Percentiles rank a stretch among this genome's conserved stretches.
Evolutionary conservation across 164 flowering plant species (phyloP).

Genomic region (Echeveria elegans): DNA sequence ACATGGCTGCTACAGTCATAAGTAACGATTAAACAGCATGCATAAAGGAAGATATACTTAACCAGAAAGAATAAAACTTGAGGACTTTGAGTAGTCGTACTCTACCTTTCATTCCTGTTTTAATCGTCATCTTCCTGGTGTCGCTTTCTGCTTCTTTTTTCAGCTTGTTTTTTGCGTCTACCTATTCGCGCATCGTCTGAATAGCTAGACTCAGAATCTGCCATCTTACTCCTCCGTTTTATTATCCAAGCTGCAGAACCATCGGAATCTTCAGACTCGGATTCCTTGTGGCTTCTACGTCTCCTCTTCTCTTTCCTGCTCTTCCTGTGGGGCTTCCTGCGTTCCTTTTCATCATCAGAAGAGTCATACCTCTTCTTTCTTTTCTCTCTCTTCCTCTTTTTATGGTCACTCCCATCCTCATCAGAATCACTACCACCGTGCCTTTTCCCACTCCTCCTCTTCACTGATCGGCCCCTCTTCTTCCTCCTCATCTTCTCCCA

Average conservation of each 20-base stretch:
- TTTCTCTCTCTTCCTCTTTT: background rate
- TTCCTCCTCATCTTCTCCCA: background rate
- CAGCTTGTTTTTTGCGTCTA: conserved; percentile 46
- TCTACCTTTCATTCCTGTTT: background rate
- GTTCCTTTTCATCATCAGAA: background rate
- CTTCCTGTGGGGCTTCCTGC: background rate
- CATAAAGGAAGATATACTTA: too few species aligned
- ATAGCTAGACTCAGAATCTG: too few species aligned
- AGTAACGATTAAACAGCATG: too few species aligned
- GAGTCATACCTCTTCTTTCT: background rate
- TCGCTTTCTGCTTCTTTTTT: conserved; percentile 46
- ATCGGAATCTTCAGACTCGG: background rate
- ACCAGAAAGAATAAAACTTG: too few species aligned
- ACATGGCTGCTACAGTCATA: too few species aligned
- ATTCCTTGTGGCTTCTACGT: background rate
- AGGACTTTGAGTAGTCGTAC: too few species aligned
- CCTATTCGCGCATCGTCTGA: conserved; percentile 53
- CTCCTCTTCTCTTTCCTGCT: background rate
- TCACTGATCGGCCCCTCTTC: background rate
- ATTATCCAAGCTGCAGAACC: too few species aligned
- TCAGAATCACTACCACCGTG: background rate
- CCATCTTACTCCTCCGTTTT: too few species aligned
- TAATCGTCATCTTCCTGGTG: conserved; percentile 22
- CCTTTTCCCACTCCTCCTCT: background rate
- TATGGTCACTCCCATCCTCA: background rate